Percentiles rank a stretch among this genome's conserved stretches.
phyloP scores from a whole-genome alignment of 192 early-diverging fungal genomes.

The Backusella sp. region DNA sequence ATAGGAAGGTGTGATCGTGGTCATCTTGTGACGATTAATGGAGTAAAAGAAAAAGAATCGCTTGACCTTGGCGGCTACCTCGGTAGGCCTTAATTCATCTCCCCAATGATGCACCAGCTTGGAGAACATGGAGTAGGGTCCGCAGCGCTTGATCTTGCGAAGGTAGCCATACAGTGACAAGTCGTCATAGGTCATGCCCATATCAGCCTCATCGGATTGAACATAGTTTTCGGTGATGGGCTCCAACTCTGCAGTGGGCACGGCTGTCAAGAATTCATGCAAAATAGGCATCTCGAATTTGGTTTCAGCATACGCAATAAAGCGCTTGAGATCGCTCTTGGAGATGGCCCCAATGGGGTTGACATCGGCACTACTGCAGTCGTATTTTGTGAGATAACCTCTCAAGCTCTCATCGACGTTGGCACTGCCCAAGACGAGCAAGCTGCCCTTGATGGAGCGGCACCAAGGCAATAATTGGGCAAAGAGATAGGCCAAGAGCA shows the following conservation, averaged over 20 bases:
- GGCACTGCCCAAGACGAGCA: slow-evolving; percentile 94
- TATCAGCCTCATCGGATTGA: slow-evolving; percentile 94
- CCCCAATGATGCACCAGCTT: slow-evolving; percentile 86
- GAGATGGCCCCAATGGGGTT: slow-evolving; percentile 96
- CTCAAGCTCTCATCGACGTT: slow-evolving; percentile 97
- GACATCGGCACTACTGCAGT: slow-evolving; percentile 95
- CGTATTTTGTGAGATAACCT: slow-evolving; percentile 98
- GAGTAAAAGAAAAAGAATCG: slow-evolving; percentile 95
- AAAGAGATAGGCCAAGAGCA: slow-evolving; percentile 95
- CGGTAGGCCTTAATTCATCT: slow-evolving; percentile 49
- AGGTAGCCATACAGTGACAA: slow-evolving; percentile 88
- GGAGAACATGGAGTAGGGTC: slow-evolving; percentile 94
- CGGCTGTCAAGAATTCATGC: slow-evolving; percentile 77
- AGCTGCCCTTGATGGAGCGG: slow-evolving; percentile 57
- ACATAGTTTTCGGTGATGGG: slow-evolving; percentile 80
- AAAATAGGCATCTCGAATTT: slow-evolving; percentile 69
- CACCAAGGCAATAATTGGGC: slow-evolving; percentile 95
- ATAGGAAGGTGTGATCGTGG: slow-evolving; percentile 92
- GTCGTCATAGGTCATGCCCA: slow-evolving; percentile 98
- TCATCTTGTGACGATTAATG: slow-evolving; percentile 99
- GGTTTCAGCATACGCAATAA: slow-evolving; percentile 68
- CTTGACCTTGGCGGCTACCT: slow-evolving; percentile 93
- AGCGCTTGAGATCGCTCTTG: slow-evolving; percentile 84
- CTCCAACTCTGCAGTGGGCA: slow-evolving; percentile 95
- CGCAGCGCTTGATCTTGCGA: slow-evolving; percentile 84